Evolutionary conservation across 2,329 filamentous ascomycete species (phyloP).

Genomic region (Pseudocercospora vitis): DNA sequence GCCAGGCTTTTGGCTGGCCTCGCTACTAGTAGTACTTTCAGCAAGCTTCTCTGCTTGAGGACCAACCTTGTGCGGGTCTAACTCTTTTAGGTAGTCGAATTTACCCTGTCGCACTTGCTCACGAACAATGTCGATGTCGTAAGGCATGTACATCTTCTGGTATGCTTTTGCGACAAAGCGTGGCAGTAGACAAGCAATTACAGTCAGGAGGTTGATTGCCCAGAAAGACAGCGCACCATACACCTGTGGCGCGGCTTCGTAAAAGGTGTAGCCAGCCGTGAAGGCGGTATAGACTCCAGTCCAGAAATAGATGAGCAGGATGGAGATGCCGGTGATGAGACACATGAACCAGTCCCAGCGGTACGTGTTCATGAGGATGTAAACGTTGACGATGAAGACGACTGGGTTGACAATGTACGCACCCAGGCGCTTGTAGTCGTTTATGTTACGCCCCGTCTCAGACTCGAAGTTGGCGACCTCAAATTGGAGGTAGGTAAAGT

Average conservation of each 20-base stretch:
- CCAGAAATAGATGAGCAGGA: conserved; percentile 90
- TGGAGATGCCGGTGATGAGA: conserved; percentile 77
- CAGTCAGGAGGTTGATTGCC: conserved; percentile 75
- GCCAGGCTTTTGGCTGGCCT: conserved; percentile 37
- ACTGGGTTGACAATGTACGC: conserved; percentile 81
- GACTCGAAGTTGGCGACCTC: conserved; percentile 66
- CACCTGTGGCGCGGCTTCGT: conserved; percentile 73
- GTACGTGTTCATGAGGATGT: conserved; percentile 94
- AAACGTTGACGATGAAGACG: conserved; percentile 86
- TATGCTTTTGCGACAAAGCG: conserved; percentile 82
- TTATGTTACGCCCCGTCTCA: conserved; percentile 70
- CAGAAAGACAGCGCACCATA: conserved; percentile 84
- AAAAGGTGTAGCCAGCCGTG: conserved; percentile 63
- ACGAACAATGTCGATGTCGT: conserved; percentile 90
- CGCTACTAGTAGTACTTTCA: conserved; percentile 60
- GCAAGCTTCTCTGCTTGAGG: conserved; percentile 48
- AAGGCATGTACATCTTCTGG: conserved; percentile 92
- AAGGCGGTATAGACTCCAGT: conserved; percentile 80
- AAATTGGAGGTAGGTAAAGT: conserved; percentile 84
- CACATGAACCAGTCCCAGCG: conserved; percentile 97
- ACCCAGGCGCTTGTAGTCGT: conserved; percentile 81
- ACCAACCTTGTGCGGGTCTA: conserved; percentile 45
- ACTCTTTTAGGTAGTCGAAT: conserved; percentile 70
- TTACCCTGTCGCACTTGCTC: conserved; percentile 84
- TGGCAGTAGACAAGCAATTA: conserved; percentile 80